Evolutionary conservation across 2,329 filamentous ascomycete genomes (phyloP).

Genomic region (Phaeosphaeriaceae sp.): DNA sequence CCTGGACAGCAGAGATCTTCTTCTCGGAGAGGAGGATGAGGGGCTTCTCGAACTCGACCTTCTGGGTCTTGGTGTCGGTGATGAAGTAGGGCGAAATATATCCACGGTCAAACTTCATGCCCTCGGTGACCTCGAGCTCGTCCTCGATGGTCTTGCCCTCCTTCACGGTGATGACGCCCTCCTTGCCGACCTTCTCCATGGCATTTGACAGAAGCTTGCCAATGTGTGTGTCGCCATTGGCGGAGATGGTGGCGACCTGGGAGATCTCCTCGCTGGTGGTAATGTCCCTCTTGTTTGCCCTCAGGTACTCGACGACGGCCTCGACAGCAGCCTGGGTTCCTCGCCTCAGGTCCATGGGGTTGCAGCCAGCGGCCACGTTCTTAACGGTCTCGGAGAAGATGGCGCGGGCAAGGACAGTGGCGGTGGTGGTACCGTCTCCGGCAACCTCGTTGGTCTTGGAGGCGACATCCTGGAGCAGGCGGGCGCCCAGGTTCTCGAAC

Average conservation of each 20-base stretch:
- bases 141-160: slow-evolving; percentile 98
- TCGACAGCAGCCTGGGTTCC: slow-evolving; percentile 97
- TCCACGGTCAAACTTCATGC: slow-evolving; percentile 99
- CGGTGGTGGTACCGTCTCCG: slow-evolving; percentile 97
- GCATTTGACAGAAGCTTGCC: slow-evolving; percentile 95
- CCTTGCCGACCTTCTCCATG: slow-evolving; percentile 99
- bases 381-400: slow-evolving; percentile 99
- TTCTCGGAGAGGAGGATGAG: slow-evolving; percentile 98
- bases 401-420: slow-evolving; percentile 93
- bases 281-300: slow-evolving; percentile 96
- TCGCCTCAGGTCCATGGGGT: slow-evolving; percentile 97
- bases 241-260: slow-evolving; percentile 97
- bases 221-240: slow-evolving; percentile 95
- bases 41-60: slow-evolving; percentile 99
- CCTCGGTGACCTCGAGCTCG: slow-evolving; percentile 98
- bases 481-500: slow-evolving; percentile 98
- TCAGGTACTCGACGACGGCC: slow-evolving; percentile 90
- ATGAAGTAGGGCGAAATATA: slow-evolving; percentile 99
- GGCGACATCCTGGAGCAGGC: slow-evolving; percentile 95
- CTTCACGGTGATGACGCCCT: slow-evolving; percentile 99
- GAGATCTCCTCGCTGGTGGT: slow-evolving; percentile 97
- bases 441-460: slow-evolving; percentile 99
- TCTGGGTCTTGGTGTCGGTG: slow-evolving; percentile 97
- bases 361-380: slow-evolving; percentile 99
- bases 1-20: slow-evolving; percentile 99